Conservation (phyloP, 2,329 filamentous ascomycete species). For the Cladosporium sp. region DNA sequence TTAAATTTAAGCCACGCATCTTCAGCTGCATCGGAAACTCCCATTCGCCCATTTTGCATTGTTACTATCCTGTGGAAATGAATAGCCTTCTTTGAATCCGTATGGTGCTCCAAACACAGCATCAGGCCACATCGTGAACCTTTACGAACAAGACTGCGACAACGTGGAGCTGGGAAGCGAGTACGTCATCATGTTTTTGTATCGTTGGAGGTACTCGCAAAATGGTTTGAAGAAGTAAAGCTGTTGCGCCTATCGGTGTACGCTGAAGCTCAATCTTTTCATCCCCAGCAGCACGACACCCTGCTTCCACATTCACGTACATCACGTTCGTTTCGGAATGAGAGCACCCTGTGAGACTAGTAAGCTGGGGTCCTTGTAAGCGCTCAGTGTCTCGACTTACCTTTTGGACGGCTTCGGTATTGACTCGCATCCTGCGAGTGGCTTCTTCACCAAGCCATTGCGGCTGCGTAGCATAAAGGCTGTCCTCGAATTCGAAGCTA, state of each 20-base stretch:
- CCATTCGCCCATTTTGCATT: background rate
- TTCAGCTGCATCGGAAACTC: background rate
- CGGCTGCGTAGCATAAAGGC: constrained; percentile 42
- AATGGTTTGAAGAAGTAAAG: background rate
- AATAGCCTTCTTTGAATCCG: background rate
- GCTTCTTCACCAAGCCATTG: constrained; percentile 46
- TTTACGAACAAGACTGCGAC: background rate
- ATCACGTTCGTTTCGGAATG: background rate
- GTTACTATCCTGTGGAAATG: background rate
- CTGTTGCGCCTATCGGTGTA: background rate
- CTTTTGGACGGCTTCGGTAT: constrained; percentile 24
- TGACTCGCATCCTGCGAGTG: constrained; percentile 27
- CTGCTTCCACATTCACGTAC: background rate
- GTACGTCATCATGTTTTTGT: background rate
- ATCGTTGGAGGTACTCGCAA: background rate
- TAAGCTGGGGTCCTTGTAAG: background rate
- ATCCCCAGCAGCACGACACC: background rate
- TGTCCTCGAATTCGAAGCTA: constrained; percentile 48
- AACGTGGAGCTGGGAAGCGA: background rate
- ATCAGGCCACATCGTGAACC: background rate
- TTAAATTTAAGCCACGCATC: background rate
- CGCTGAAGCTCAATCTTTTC: background rate
- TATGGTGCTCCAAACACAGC: background rate
- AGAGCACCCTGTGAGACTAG: background rate
- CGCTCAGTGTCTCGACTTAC: background rate